Evolutionary conservation across 257 asterid genomes (phyloP), one percentile per base, ranked within the genome.

Genomic region (Oldenlandia corymbosa): DNA sequence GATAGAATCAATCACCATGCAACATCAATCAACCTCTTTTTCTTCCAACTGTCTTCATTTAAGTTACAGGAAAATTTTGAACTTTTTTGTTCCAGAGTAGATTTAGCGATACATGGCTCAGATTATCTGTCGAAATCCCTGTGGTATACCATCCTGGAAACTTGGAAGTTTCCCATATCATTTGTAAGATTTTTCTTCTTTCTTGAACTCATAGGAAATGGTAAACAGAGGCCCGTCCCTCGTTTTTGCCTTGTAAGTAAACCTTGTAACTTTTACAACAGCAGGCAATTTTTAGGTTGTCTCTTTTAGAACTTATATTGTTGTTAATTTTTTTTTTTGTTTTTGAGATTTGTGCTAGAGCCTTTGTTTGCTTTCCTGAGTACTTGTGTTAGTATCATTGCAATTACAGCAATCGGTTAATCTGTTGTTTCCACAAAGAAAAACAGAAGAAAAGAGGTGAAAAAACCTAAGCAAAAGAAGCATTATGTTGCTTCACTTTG

Each of bases 11-110:
- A 37, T n/a, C 12, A 36, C 32, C 58, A 0, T 18, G 39, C 39
- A 4, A 34, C 13, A 58, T 32, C n/a, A n/a, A 2, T 24, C 68
- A 31, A 32, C 4, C 48, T 3, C 34, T 63, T 47, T 49, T 31
- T 21, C 24, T 10, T 36, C 5, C 32, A 13, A 30, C 49, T n/a
- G n/a, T n/a, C n/a, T 64, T 10, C 39, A 34, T 21, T 34, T 57
- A n/a, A 7, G 58, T 32, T 14, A 16, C 46, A 32, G 48, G 68
- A 49, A 49, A 64, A 49, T 48, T 49, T 64, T 64, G 59, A 64
- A 1, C 39, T 4, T 6, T 8, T 12, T 59, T 18, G 26, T 39
- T 39, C 64, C 50, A 59, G 50, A 59, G 5, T 39, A 59, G 64
- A 59, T 21, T 13, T 48, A 32, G 47, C 32, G 48, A 36, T 63